These are phyloP conservation scores for Phaeolepiota aurea DNA, from an alignment of 768 basidiomycete species.

Conservation along the genomic window DNA sequence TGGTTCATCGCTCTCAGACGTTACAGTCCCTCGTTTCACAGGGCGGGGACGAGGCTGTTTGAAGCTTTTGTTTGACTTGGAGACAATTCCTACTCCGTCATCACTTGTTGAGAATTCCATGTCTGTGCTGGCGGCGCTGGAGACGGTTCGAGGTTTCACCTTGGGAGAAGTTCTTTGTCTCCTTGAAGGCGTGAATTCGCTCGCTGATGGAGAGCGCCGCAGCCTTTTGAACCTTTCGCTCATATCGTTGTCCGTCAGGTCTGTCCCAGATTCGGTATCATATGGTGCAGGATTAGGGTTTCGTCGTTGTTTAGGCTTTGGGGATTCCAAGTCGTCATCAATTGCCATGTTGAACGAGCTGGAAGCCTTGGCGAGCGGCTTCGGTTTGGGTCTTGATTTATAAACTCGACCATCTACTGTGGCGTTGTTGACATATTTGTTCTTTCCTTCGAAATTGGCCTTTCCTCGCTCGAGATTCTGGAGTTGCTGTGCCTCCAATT, in stretches of 20 bases:
- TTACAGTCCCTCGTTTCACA: too few relatives aligned
- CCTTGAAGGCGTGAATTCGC: background rate
- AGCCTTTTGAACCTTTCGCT: background rate
- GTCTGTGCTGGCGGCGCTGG: background rate
- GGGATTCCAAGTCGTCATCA: background rate
- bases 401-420: background rate
- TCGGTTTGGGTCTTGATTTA: background rate
- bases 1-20: too few relatives aligned
- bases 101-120: background rate
- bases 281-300: too few relatives aligned
- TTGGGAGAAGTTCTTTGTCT: constrained; percentile 1
- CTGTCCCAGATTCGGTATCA: background rate
- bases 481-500: background rate
- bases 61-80: too few relatives aligned
- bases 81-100: too few relatives aligned
- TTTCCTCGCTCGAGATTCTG: background rate
- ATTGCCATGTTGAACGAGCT: background rate
- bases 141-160: background rate
- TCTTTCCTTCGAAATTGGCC: background rate
- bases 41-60: too few relatives aligned
- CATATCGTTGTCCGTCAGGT: background rate
- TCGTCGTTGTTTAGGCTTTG: background rate
- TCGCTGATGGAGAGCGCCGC: background rate
- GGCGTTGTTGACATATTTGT: background rate
- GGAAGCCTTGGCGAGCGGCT: background rate